A percentile compares a stretch with the other conserved stretches of the same genome.
Evolutionary conservation across 805 yeast genomes (phyloP).

Genomic region (Metschnikowia shivogae): DNA sequence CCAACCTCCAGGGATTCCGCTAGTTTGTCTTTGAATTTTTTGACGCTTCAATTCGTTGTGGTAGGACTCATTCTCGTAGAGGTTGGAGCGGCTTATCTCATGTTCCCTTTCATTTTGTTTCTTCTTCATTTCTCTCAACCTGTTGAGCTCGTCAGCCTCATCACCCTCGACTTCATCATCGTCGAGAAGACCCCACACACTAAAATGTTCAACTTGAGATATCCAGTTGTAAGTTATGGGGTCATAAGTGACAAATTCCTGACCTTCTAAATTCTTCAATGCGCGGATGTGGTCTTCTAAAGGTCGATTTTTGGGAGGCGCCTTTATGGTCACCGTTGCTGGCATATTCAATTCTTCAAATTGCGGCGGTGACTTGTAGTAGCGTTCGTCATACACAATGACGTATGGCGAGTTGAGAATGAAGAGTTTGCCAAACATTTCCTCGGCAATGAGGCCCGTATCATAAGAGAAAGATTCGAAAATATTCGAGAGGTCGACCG

Average conservation of each 20-base stretch:
- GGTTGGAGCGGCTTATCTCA: constrained; percentile 30
- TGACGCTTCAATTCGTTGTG: constrained; percentile 35
- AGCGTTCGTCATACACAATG: constrained; percentile 58
- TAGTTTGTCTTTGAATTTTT: constrained; percentile 25
- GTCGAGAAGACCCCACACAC: constrained; percentile 86
- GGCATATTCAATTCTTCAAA: constrained; percentile 76
- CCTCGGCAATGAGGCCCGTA: constrained; percentile 36
- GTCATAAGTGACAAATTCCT: constrained; percentile 76
- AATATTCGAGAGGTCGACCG: constrained; percentile 64
- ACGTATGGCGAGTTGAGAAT: constrained; percentile 48
- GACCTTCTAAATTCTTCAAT: constrained; percentile 56
- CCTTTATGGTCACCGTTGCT: constrained; percentile 65
- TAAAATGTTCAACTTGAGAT: constrained; percentile 84
- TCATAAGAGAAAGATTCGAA: constrained; percentile 35
- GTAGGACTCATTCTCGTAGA: constrained; percentile 28
- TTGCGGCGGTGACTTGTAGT: constrained; percentile 46
- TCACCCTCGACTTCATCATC: constrained; percentile 47
- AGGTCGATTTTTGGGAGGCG: constrained; percentile 47
- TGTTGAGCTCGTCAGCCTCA: constrained; percentile 19
- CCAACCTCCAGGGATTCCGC: constrained; percentile 39
- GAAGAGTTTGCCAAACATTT: constrained; percentile 33
- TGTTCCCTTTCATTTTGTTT: constrained; percentile 41
- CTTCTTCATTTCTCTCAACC: constrained; percentile 33
- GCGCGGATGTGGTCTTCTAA: constrained; percentile 43
- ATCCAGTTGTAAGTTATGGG: constrained; percentile 73